These are phyloP conservation scores for Tetramitus jugosus DNA, from an alignment of 208 protist species.

Conservation along the genomic window DNA sequence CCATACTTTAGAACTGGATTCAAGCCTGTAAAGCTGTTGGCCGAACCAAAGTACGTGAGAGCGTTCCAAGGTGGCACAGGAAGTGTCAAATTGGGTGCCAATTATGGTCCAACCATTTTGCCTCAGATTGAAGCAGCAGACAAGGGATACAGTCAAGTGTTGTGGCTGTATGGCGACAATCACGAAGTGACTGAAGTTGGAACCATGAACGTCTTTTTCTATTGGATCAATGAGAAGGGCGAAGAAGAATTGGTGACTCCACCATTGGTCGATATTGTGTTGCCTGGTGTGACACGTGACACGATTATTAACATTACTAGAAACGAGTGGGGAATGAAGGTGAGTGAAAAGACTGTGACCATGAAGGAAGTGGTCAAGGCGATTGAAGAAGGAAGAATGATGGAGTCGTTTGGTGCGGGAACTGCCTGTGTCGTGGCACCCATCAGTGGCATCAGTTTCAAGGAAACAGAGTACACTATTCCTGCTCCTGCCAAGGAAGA, in stretches of 20 bases:
- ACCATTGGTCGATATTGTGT: conserved; percentile 55
- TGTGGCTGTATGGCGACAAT: conserved; percentile 88
- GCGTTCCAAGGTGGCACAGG: conserved; percentile 74
- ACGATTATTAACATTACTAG: conserved; percentile 56
- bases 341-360: conserved; percentile 44
- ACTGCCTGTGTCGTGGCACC: conserved; percentile 67
- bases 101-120: conserved; percentile 53
- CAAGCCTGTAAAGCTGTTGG: conserved; percentile 76
- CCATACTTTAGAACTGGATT: conserved; percentile 88
- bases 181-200: conserved; percentile 91
- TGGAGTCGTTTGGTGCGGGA: conserved; percentile 71
- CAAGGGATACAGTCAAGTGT: conserved; percentile 86
- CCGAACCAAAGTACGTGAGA: conserved; percentile 60
- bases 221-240: conserved; percentile 48
- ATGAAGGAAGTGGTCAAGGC: conserved; percentile 54
- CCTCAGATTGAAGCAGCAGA: conserved; percentile 65
- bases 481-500: background rate
- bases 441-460: conserved; percentile 50
- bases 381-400: conserved; percentile 48
- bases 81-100: conserved; percentile 71
- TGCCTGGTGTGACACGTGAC: conserved; percentile 71
- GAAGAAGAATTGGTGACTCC: conserved; percentile 63
- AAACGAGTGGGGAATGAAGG: conserved; percentile 48
- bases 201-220: conserved; percentile 91
- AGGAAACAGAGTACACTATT: conserved; percentile 1